Evolutionary conservation across 1,284 basidiomycete genomes (phyloP).

Genomic region (Gomphus sp.): DNA sequence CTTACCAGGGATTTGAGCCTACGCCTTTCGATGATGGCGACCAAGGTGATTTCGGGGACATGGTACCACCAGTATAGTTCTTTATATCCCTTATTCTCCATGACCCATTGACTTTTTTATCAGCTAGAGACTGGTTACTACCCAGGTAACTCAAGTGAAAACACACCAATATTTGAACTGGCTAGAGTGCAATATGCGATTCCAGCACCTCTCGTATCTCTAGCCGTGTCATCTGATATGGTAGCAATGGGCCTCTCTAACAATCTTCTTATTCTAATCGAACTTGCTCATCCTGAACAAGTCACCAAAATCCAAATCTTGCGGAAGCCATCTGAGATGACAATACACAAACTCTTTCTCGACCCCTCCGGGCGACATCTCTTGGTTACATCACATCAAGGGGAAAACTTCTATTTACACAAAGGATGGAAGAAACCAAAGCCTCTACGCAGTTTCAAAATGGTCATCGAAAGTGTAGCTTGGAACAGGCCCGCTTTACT

Average conservation of each 20-base stretch:
- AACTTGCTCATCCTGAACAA: conserved; percentile 75
- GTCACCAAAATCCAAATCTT: conserved; percentile 71
- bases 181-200: conserved; percentile 84
- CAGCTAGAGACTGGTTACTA: conserved; percentile 33
- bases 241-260: conserved; percentile 79
- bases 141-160: conserved; percentile 22
- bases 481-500: conserved; percentile 82
- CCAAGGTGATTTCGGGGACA: conserved; percentile 28
- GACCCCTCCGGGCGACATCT: conserved; percentile 91
- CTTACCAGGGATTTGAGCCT: conserved; percentile 83
- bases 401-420: conserved; percentile 92
- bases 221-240: conserved; percentile 80
- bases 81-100: background rate
- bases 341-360: conserved; percentile 73
- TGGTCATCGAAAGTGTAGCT: conserved; percentile 86
- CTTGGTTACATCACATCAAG: conserved; percentile 76
- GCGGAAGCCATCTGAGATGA: conserved; percentile 60
- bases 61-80: conserved; percentile 29
- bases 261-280: conserved; percentile 74
- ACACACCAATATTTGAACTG: conserved; percentile 72
- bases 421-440: conserved; percentile 74
- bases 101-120: background rate
- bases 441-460: conserved; percentile 73
- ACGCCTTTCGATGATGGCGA: conserved; percentile 47
- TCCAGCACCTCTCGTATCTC: conserved; percentile 68